Base-by-base conservation (phyloP, 768 basidiomycete genomes). In the Lactarius quietus region DNA sequence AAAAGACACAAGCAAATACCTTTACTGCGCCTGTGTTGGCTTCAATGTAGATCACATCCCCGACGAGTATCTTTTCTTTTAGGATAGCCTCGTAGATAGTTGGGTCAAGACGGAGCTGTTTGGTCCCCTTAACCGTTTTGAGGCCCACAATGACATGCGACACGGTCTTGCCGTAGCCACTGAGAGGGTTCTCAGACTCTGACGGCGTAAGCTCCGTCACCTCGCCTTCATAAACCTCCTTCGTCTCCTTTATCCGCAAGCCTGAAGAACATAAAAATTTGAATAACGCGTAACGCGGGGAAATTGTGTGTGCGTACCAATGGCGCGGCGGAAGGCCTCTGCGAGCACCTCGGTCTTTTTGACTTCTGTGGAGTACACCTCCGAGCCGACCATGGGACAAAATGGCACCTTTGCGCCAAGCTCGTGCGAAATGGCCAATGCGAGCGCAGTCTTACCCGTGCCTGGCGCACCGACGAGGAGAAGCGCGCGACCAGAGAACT, bases 281-380 rank as follows among this genome's bases (percentile, higher is more conserved):
- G 60, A 61, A 52, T 31, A 51, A 61, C 18, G 55, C 36, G 45
- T 26, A 26, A 17, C 39, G 26, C 12, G 5, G 26, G 1, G 10
- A 26, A 33, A 14, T 33, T 48, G 48, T 55, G 64, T 48, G 1
- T 17, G 81, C 90, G 73, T 73, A 94, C 95, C 96, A 66, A 99
- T 99, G 15, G 97, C 95, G 70, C 97, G 80, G 64, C 96, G 83
- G 77, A 98, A 98, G 41, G 88, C 86, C 76, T 98, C 96, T 56
- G 95, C 93, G 23, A 99, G 79, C 6, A 98, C 95, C 74, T 98
- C 97, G 1, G 97, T 98, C 83, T 99, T 99, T 81, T 98, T 98
- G 63, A 99, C 95, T 76, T 98, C 96, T 3, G 92, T 87, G 45
- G 89, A 92, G 74, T 97, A 98, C 66, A 98, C 97, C 77, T 99